These are phyloP conservation scores for Fraxinus cuspidata DNA, from an alignment of 257 asterid species.

Conservation along the genomic window DNA sequence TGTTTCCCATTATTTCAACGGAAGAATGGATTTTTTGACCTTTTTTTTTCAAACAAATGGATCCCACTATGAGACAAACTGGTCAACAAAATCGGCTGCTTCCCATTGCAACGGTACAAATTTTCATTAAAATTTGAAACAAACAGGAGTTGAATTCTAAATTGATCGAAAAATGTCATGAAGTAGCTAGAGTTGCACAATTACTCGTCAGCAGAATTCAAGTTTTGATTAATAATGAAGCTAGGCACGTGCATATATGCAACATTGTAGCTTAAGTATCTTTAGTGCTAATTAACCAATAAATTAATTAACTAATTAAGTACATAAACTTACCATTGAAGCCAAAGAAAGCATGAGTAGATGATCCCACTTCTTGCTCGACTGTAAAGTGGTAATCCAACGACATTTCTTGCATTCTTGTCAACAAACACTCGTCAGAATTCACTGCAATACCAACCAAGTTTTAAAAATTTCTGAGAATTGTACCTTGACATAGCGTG, in stretches of 20 bases:
- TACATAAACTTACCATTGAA: slow-evolving; percentile 62
- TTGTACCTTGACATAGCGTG: background rate
- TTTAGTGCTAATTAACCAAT: background rate
- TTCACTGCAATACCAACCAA: slow-evolving; percentile 57
- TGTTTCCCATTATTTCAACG: too few relatives aligned
- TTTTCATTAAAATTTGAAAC: too few relatives aligned
- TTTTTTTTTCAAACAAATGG: too few relatives aligned
- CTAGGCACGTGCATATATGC: slow-evolving; percentile 28
- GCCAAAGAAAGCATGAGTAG: slow-evolving; percentile 99
- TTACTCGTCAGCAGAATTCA: background rate
- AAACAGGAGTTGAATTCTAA: too few relatives aligned
- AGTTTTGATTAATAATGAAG: background rate
- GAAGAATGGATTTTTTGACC: too few relatives aligned
- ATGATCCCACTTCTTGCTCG: slow-evolving; percentile 97
- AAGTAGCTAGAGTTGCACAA: background rate
- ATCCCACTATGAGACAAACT: too few relatives aligned
- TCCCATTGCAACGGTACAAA: too few relatives aligned
- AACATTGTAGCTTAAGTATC: slow-evolving; percentile 20
- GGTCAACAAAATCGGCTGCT: too few relatives aligned
- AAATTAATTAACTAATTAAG: background rate
- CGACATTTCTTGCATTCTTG: slow-evolving; percentile 99
- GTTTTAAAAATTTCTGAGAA: background rate
- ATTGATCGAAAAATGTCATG: background rate
- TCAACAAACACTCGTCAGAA: slow-evolving; percentile 79
- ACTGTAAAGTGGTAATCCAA: slow-evolving; percentile 88